Conservation (phyloP, 257 asterid genomes). For the Solanum pimpinellifolium region DNA sequence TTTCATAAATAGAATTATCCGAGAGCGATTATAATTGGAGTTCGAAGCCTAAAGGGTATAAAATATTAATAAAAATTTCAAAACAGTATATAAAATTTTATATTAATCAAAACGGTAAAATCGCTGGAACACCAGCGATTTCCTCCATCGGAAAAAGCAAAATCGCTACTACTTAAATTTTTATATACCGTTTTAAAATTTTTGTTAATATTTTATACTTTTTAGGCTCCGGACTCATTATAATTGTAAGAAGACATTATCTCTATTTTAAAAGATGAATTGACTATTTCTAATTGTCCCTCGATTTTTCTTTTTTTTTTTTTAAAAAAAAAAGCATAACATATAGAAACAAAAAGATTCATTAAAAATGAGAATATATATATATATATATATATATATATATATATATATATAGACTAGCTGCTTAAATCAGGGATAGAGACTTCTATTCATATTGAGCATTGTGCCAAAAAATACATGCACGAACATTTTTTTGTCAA, state of each 20-base stretch:
- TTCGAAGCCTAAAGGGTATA: too few species aligned
- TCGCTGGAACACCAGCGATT: too few species aligned
- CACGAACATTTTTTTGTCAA: slow-evolving; percentile 3
- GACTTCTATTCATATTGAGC: slow-evolving; percentile 56
- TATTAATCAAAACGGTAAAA: too few species aligned
- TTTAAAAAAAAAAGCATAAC: not conserved
- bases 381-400: not conserved
- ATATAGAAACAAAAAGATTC: not conserved
- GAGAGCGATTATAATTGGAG: not conserved
- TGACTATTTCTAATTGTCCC: not conserved
- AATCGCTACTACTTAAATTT: too few species aligned
- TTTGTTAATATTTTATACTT: too few species aligned
- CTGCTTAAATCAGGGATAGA: slow-evolving; percentile 30
- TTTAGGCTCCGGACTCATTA: too few species aligned
- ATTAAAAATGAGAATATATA: not conserved
- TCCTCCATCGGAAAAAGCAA: too few species aligned
- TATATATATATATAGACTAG: not conserved
- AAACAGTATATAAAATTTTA: too few species aligned
- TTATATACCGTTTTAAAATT: too few species aligned
- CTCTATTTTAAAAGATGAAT: not conserved
- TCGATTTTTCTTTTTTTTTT: too few species aligned
- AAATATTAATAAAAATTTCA: too few species aligned
- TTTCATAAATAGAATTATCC: not conserved
- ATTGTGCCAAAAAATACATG: slow-evolving; percentile 18
- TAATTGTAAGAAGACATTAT: not conserved